Percentiles rank a stretch among this genome's conserved stretches.
These are phyloP conservation scores for Trichosporon inkin DNA, from an alignment of 1,284 basidiomycete species.

Conservation along the genomic window DNA sequence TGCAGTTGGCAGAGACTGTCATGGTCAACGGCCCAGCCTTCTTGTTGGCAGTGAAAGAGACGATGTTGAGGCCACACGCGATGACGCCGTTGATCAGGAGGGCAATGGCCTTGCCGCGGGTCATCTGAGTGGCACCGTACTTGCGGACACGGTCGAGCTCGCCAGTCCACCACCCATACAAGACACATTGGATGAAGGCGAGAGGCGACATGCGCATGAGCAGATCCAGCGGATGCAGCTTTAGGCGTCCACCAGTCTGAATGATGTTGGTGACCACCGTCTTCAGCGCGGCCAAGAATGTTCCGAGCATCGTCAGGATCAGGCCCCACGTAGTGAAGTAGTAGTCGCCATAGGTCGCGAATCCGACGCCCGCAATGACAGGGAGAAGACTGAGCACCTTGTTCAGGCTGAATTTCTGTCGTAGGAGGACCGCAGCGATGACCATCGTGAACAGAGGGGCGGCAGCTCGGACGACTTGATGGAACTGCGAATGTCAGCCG, in stretches of 20 bases:
- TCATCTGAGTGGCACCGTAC: slow-evolving; percentile 58
- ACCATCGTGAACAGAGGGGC: slow-evolving; percentile 84
- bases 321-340: slow-evolving; percentile 78
- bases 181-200: slow-evolving; percentile 77
- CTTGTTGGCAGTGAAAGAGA: slow-evolving; percentile 87
- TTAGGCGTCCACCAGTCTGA: slow-evolving; percentile 53
- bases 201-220: slow-evolving; percentile 78
- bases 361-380: slow-evolving; percentile 82
- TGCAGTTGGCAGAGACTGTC: slow-evolving; percentile 57
- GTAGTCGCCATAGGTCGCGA: slow-evolving; percentile 93
- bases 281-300: slow-evolving; percentile 82
- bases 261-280: slow-evolving; percentile 83
- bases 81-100: slow-evolving; percentile 73
- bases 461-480: slow-evolving; percentile 88
- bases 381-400: slow-evolving; percentile 75
- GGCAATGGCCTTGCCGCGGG: slow-evolving; percentile 55
- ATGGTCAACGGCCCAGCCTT: slow-evolving; percentile 62
- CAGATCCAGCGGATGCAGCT: slow-evolving; percentile 73
- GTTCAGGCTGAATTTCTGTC: slow-evolving; percentile 48
- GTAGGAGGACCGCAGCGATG: slow-evolving; percentile 58
- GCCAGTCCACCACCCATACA: slow-evolving; percentile 69
- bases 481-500: slow-evolving; percentile 61
- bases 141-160: slow-evolving; percentile 65
- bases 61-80: slow-evolving; percentile 85
- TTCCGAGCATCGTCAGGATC: slow-evolving; percentile 77